These are phyloP conservation scores for Suillus tomentosus DNA, from an alignment of 768 basidiomycete genomes.

Conservation along the genomic window DNA sequence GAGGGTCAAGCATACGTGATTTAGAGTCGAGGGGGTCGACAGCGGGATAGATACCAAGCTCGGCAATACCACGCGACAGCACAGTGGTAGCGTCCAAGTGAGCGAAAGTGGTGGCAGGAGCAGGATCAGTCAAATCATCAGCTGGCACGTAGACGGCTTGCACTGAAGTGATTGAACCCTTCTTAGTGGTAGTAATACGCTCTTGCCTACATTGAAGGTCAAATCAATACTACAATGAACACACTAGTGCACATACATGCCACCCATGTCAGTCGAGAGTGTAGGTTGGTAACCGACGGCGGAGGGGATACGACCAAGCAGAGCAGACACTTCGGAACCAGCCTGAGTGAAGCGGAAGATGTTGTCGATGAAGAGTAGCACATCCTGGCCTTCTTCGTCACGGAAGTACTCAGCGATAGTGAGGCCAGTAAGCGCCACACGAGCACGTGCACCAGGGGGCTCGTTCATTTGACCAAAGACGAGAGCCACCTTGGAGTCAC, in stretches of 20 bases:
- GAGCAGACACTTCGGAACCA: conserved; percentile 99
- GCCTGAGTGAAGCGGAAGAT: conserved; percentile 99
- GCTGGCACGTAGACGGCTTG: conserved; percentile 99
- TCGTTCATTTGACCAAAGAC: conserved; percentile 99
- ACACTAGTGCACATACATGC: conserved; percentile 66
- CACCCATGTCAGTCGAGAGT: conserved; percentile 99
- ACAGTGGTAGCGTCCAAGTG: conserved; percentile 99
- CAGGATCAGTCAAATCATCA: conserved; percentile 99
- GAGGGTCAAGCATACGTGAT: conserved; percentile 99
- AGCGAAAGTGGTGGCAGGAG: conserved; percentile 99
- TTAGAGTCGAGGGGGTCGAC: conserved; percentile 99
- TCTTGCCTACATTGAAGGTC: conserved; percentile 71
- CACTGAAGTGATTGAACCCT: conserved; percentile 99
- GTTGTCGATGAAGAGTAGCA: conserved; percentile 99
- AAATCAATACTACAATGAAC: conserved; percentile 8
- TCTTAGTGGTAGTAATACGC: conserved; percentile 99
- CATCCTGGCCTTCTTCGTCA: conserved; percentile 99
- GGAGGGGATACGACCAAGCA: conserved; percentile 99
- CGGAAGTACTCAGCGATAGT: conserved; percentile 99
- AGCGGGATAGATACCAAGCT: conserved; percentile 99
- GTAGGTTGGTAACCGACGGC: conserved; percentile 99
- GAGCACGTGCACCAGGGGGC: conserved; percentile 99
- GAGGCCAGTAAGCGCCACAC: conserved; percentile 98
- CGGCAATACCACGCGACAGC: conserved; percentile 98
- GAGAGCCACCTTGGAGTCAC: conserved; percentile 99